phyloP scores from a whole-genome alignment of 352 stramenopile genomes.

The Phytophthora parvispora region DNA sequence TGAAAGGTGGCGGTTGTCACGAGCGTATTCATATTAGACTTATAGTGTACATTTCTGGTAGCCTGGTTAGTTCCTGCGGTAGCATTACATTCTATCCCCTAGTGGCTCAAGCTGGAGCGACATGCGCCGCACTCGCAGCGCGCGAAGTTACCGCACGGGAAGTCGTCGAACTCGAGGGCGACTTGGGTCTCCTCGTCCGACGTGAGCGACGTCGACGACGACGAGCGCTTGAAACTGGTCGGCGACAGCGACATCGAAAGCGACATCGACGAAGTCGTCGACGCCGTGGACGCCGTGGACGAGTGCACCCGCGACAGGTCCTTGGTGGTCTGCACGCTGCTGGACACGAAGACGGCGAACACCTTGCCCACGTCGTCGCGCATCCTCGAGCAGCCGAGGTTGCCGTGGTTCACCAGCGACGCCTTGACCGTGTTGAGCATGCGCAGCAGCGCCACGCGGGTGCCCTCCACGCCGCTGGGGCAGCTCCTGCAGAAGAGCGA shows the following conservation, averaged over 20 bases:
- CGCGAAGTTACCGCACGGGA: constrained; percentile 23
- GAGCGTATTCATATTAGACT: constrained; percentile 13
- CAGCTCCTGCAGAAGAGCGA: constrained; percentile 44
- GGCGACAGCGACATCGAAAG: constrained; percentile 15
- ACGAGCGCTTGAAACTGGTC: constrained; percentile 20
- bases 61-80: background rate
- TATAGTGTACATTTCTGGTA: constrained; percentile 26
- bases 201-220: constrained; percentile 21
- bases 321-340: constrained; percentile 8
- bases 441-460: constrained; percentile 31
- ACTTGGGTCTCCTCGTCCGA: constrained; percentile 38
- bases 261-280: no score
- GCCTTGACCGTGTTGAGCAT: constrained; percentile 48
- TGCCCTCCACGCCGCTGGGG: constrained; percentile 34
- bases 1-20: constrained; percentile 1
- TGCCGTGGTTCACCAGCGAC: constrained; percentile 46
- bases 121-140: constrained; percentile 29
- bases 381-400: constrained; percentile 41
- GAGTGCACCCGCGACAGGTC: constrained; percentile 5
- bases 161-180: constrained; percentile 27
- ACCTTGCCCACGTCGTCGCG: constrained; percentile 37
- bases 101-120: constrained; percentile 17
- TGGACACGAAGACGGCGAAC: constrained; percentile 38
- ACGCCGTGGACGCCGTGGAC: constrained; percentile 7
- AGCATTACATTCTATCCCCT: background rate